These are phyloP conservation scores for Pseudoneurospora amorphoporcata DNA, from an alignment of 495 filamentous ascomycete genomes.

Conservation along the genomic window DNA sequence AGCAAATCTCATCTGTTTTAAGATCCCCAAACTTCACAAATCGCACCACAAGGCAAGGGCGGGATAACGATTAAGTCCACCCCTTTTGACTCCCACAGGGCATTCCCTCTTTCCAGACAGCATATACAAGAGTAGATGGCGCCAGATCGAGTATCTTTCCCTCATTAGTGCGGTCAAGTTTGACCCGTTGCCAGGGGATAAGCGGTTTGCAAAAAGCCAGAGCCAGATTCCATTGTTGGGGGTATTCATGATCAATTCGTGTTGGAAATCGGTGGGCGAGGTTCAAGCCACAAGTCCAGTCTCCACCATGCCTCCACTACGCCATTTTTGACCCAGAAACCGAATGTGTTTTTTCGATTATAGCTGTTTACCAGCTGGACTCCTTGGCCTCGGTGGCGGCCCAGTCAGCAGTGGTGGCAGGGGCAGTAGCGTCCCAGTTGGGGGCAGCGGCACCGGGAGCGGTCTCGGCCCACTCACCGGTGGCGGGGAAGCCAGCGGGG, in stretches of 20 bases:
- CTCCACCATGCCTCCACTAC: conserved; percentile 15
- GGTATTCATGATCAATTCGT: conserved; percentile 11
- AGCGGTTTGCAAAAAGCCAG: conserved; percentile 8
- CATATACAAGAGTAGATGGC: conserved; percentile 28
- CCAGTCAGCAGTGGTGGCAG: conserved; percentile 54
- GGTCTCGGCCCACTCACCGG: conserved; percentile 35
- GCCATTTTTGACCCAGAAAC: conserved; percentile 14
- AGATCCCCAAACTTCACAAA: conserved; percentile 3
- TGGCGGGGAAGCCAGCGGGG: conserved; percentile 51
- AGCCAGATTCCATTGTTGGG: conserved; percentile 4
- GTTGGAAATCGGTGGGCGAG: conserved; percentile 11
- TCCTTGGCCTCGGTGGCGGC: conserved; percentile 49
- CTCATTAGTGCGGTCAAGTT: conserved; percentile 78
- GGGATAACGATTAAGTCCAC: conserved; percentile 46
- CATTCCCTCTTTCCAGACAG: conserved; percentile 65
- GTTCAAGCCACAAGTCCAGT: conserved; percentile 13
- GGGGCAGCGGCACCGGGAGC: conserved; percentile 48
- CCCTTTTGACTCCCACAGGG: conserved; percentile 63
- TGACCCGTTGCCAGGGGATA: conserved; percentile 26
- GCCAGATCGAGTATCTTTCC: conserved; percentile 74
- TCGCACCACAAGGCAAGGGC: conserved; percentile 22
- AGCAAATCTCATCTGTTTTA: background rate
- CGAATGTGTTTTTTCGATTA: conserved; percentile 15
- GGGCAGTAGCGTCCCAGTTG: conserved; percentile 60
- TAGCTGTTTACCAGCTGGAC: conserved; percentile 49